A percentile compares a stretch with the other conserved stretches of the same genome.
Conservation (phyloP, 495 filamentous ascomycete genomes). For the Trichoderma reesei region DNA sequence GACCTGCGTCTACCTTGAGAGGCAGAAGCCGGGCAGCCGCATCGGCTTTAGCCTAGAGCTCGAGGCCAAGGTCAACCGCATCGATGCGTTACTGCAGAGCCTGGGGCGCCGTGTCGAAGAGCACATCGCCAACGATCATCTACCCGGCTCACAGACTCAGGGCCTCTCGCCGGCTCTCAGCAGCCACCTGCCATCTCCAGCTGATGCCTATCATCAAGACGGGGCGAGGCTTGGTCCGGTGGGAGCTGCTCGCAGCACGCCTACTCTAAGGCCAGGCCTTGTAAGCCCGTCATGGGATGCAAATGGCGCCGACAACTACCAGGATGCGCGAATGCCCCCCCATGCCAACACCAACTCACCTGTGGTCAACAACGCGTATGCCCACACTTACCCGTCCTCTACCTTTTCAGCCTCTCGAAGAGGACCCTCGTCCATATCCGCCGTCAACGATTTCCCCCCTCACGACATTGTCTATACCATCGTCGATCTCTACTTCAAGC, state of each 20-base stretch:
- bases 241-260: not conserved
- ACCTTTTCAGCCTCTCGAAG: not conserved
- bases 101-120: conserved; percentile 39
- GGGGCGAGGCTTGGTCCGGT: conserved; percentile 33
- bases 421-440: conserved; percentile 15
- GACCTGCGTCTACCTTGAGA: conserved; percentile 70
- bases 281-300: not conserved
- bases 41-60: conserved; percentile 84
- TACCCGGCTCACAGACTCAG: not conserved
- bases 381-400: not conserved
- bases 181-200: conserved; percentile 17
- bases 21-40: conserved; percentile 75
- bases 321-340: not conserved
- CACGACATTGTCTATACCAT: conserved; percentile 75
- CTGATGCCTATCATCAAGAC: conserved; percentile 33
- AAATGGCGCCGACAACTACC: not conserved
- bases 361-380: not conserved
- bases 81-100: conserved; percentile 38
- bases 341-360: not conserved
- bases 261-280: not conserved
- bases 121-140: conserved; percentile 6
- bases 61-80: conserved; percentile 62
- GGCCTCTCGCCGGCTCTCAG: not conserved
- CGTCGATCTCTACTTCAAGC: conserved; percentile 81
- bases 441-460: conserved; percentile 68